Base-by-base conservation (phyloP, 202 grass and related monocot genomes). In the Schoenoplectus tabernaemontani region DNA sequence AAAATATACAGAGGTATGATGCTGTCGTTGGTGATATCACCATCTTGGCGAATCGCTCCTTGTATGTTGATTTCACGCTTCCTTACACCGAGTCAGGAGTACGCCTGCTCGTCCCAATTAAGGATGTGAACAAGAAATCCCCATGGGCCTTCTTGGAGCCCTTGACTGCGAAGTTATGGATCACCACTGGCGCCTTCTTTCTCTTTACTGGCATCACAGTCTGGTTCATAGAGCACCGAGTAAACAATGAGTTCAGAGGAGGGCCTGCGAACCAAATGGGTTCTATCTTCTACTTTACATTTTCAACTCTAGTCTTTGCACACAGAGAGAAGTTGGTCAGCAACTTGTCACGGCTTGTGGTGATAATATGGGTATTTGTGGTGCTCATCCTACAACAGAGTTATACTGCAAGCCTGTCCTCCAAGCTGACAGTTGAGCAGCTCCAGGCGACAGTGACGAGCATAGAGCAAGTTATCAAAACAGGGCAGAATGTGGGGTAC, bases 361-460 rank as follows among this genome's bases (percentile, higher is more conserved):
- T 96, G 59, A 77, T 93, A 68, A 43, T 85, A 64, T 96, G 93
- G 86, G 28, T 28, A 28, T 28, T 28, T 28, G 28, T 28, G 28
- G 28, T 28, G 28, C 28, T 28, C 28, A 28, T 96, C 80, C 44
- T 96, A 83, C 93, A 96, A 56, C 81, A 86, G 54, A 96, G 90
- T 77, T 96, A 96, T 62, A 96, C 90, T 37, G 93, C 93, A 83
- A 93, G 81, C 75, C 88, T 96, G 85, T 84, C 82, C n/a, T 93
- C 93, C 68, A 91, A 87, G 64, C 88, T 96, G 61, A 96, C 93
- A 0, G 80, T 91, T 59, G 87, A 96, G 83, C 90, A 96, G 37
- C 90, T 96, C 76, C 86, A 28, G 50, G 78, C 93, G 58, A 89
- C 93, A 28, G 28, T 28, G 28, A 28, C 28, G 28, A 28, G 28